Conservation (phyloP, 768 basidiomycete genomes). For the Multifurca ochricompacta region DNA sequence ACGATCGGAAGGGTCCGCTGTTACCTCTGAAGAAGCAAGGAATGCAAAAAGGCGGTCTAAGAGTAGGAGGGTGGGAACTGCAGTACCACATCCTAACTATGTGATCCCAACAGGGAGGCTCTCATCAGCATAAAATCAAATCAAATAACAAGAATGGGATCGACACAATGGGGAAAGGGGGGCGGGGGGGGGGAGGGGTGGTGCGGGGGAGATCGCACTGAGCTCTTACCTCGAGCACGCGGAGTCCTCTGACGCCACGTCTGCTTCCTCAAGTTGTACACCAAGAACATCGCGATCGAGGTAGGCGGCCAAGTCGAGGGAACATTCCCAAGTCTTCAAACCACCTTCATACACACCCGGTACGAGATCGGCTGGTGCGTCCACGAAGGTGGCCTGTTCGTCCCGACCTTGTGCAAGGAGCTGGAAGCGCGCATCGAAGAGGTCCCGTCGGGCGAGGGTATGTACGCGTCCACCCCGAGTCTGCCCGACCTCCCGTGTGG, state of each 20-base stretch:
- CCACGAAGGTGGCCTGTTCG: slow-evolving; percentile 49
- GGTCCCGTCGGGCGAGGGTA: slow-evolving; percentile 65
- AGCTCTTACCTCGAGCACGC: slow-evolving; percentile 71
- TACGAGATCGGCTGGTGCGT: slow-evolving; percentile 83
- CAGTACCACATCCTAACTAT: slow-evolving; percentile 91
- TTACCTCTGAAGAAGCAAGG: slow-evolving; percentile 19
- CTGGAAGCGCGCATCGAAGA: slow-evolving; percentile 96
- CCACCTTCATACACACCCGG: slow-evolving; percentile 94
- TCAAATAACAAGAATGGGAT: no score
- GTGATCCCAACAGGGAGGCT: neutral
- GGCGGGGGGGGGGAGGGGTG: no score
- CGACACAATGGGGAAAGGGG: no score
- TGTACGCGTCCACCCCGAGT: no score
- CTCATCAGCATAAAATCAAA: no score
- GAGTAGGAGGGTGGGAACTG: slow-evolving; percentile 71
- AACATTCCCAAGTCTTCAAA: slow-evolving; percentile 96
- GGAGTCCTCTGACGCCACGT: slow-evolving; percentile 37
- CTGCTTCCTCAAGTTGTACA: slow-evolving; percentile 20
- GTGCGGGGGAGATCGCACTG: no score
- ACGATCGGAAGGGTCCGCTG: no score
- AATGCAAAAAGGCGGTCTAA: slow-evolving; percentile 47
- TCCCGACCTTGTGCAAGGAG: slow-evolving; percentile 50
- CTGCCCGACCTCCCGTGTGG: no score
- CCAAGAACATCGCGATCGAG: slow-evolving; percentile 32
- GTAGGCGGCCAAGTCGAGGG: slow-evolving; percentile 74